phyloP scores from a whole-genome alignment of 225 moss, liverwort and hornwort species.

The Asterella californica region DNA sequence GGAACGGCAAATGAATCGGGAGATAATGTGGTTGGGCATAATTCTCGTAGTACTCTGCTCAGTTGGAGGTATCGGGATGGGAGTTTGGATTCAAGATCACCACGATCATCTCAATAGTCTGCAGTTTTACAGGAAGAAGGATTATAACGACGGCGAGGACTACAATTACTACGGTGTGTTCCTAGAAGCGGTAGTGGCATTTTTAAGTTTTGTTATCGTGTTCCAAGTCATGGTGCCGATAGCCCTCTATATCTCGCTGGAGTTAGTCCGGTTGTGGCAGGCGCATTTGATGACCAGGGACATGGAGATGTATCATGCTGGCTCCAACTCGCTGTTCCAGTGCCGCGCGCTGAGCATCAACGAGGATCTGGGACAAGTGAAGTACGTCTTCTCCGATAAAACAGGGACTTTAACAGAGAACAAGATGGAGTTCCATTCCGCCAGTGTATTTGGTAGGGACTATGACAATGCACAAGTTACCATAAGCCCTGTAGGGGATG shows the following conservation, averaged over 20 bases:
- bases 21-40: conserved; percentile 62
- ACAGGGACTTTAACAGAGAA: conserved; percentile 95
- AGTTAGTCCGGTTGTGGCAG: conserved; percentile 79
- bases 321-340: conserved; percentile 60
- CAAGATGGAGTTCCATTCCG: conserved; percentile 88
- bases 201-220: conserved; percentile 74
- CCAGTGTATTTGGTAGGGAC: conserved; percentile 65
- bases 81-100: conserved; percentile 51
- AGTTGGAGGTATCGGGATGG: conserved; percentile 81
- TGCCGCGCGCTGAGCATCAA: conserved; percentile 89
- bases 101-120: conserved; percentile 42
- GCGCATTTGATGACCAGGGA: conserved; percentile 78
- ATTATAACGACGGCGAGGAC: conserved; percentile 26
- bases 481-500: conserved; percentile 20
- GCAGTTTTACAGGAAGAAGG: conserved; percentile 52
- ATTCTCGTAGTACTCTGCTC: conserved; percentile 60
- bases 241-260: conserved; percentile 90
- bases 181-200: conserved; percentile 63
- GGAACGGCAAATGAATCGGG: conserved; percentile 76
- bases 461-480: conserved; percentile 42
- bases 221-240: conserved; percentile 94
- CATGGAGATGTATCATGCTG: conserved; percentile 64
- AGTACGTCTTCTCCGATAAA: conserved; percentile 87
- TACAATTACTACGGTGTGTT: conserved; percentile 56
- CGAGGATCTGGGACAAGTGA: conserved; percentile 90